Conservation (phyloP, 495 filamentous ascomycete species). For the Articulospora tetracladia region DNA sequence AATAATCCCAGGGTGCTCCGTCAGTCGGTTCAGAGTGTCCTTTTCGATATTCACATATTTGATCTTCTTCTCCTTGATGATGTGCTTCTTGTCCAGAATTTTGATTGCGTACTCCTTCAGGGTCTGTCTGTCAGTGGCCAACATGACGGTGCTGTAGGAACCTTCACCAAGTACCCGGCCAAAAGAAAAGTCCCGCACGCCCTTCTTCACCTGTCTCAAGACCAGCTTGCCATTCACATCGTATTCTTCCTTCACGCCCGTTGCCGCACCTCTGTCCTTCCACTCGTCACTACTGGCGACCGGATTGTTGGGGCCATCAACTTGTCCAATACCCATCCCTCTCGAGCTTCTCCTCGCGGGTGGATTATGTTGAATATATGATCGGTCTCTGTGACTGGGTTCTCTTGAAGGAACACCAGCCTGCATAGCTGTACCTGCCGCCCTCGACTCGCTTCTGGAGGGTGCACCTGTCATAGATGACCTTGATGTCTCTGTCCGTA, state of each 20-base stretch:
- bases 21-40: constrained; percentile 93
- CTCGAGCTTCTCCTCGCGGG: constrained; percentile 63
- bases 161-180: constrained; percentile 90
- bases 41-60: constrained; percentile 99
- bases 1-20: constrained; percentile 95
- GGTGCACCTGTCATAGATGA: constrained; percentile 55
- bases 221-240: constrained; percentile 83
- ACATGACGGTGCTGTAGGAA: constrained; percentile 94
- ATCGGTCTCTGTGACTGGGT: constrained; percentile 64
- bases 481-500: constrained; percentile 61
- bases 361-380: constrained; percentile 55
- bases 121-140: constrained; percentile 93
- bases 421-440: constrained; percentile 56
- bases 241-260: constrained; percentile 69
- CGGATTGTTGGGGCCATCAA: constrained; percentile 39
- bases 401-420: constrained; percentile 65
- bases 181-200: constrained; percentile 95
- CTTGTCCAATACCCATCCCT: constrained; percentile 46
- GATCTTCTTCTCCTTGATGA: constrained; percentile 99
- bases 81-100: constrained; percentile 96
- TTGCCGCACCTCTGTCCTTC: constrained; percentile 89
- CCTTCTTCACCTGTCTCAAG: constrained; percentile 86
- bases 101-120: constrained; percentile 98
- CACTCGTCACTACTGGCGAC: constrained; percentile 81
- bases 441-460: constrained; percentile 56